These are phyloP conservation scores for Trichosphaerium sp. DNA, from an alignment of 78 protist genomes.

Conservation along the genomic window DNA sequence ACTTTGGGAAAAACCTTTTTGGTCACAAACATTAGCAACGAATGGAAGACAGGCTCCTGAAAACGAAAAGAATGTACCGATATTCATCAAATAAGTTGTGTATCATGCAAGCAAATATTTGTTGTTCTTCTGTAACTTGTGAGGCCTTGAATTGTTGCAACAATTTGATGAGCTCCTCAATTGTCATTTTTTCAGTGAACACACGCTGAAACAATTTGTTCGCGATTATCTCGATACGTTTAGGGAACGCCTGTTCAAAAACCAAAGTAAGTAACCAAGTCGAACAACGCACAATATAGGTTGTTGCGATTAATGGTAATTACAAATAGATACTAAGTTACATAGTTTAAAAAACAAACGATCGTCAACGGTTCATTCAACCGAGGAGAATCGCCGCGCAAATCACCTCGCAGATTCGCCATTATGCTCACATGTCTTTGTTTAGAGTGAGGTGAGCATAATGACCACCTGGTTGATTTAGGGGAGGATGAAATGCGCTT, in stretches of 20 bases:
- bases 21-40: too few relatives aligned
- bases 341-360: not conserved
- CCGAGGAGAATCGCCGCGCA: too few relatives aligned
- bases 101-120: slow-evolving; percentile 74
- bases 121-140: slow-evolving; percentile 36
- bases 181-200: slow-evolving; percentile 32
- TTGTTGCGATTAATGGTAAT: not conserved
- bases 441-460: too few relatives aligned
- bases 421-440: too few relatives aligned
- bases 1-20: slow-evolving; percentile 66
- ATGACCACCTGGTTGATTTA: too few relatives aligned
- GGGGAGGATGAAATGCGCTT: too few relatives aligned
- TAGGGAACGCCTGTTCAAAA: slow-evolving; percentile 17
- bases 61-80: too few relatives aligned
- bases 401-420: too few relatives aligned
- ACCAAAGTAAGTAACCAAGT: too few relatives aligned
- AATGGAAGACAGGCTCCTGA: too few relatives aligned
- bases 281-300: too few relatives aligned
- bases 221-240: slow-evolving; percentile 78
- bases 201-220: slow-evolving; percentile 60
- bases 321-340: not conserved
- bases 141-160: slow-evolving; percentile 40
- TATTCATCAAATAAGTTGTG: slow-evolving; percentile 89
- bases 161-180: slow-evolving; percentile 38
- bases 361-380: not conserved